Evolutionary conservation across 345 rosid genomes (phyloP), one percentile per base, ranked within the genome.

Genomic region (Durio zibethinus): DNA sequence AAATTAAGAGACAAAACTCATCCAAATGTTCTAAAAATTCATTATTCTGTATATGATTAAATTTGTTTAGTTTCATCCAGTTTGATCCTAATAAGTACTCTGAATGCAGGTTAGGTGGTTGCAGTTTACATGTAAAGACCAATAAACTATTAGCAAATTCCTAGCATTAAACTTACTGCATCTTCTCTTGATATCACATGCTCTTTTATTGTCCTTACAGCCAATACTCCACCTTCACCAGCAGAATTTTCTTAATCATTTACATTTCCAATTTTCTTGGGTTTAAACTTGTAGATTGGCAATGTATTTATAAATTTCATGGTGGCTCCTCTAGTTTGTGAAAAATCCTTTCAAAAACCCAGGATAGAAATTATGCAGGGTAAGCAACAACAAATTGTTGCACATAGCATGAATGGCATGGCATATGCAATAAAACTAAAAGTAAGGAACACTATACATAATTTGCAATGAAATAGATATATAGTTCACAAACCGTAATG

Each of bases 351-450:
- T 42, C 88, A 89, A 79, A 89, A 82, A 2, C 97, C 97, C 14
- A 93, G 89, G 78, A 93, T 82, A 75, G 98, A 93, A 66, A 92
- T 92, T 84, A 93, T 89, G 87, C 98, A 91, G 64, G 98, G 98
- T 80, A 93, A 74, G 80, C 98, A 93, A 82, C 97, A 93, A 82
- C 97, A 93, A 36, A 93, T 89, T 53, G 98, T 92, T 77, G 98
- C 93, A 68, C 98, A 93, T 47, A 92, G 81, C 81, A 93, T 92
- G 77, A 93, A 93, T 4, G 97, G 98, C 98, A 93, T 92, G 66
- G 98, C 98, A 80, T 93, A 93, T 76, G 94, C 97, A 76, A 91
- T 88, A 75, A 97, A 91, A 76, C 98, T 93, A 79, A 93, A 91
- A 66, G 98, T 93, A 76, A 92, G 94, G 81, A 93, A 89, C 80